phyloP scores from a whole-genome alignment of 2,329 filamentous ascomycete genomes.

The Chaetomiaceae sp. region DNA sequence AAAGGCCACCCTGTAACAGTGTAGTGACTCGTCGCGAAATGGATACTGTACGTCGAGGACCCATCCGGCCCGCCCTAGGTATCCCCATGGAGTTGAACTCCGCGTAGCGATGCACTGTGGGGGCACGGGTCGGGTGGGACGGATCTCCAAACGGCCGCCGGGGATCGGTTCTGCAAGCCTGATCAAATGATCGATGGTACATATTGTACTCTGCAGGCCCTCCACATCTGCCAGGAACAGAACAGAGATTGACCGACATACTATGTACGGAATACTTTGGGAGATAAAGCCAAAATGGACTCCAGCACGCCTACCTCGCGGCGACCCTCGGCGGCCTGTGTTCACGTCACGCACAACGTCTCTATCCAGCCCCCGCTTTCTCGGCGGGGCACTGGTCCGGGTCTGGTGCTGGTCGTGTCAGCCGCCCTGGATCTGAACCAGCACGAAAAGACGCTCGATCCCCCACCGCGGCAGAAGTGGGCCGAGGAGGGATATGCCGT shows the following conservation, averaged over 20 bases:
- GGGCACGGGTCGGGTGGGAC: background rate
- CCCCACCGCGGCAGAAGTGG: constrained; percentile 61
- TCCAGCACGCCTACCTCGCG: background rate
- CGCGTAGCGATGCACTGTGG: too few species aligned
- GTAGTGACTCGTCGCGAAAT: too few species aligned
- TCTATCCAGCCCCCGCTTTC: constrained; percentile 27
- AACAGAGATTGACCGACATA: background rate
- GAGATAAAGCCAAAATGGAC: background rate
- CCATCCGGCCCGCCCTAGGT: too few species aligned
- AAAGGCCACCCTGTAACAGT: too few species aligned
- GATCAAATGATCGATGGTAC: background rate
- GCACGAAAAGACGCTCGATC: constrained; percentile 35
- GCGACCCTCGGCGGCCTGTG: background rate
- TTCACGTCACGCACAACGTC: constrained; percentile 10
- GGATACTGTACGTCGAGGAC: too few species aligned
- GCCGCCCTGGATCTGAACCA: constrained; percentile 9
- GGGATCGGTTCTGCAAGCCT: background rate
- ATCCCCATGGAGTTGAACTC: too few species aligned
- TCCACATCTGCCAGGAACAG: too few species aligned
- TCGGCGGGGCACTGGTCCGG: constrained; percentile 29
- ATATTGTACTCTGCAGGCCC: background rate
- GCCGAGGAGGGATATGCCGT: constrained; percentile 66
- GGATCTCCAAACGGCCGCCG: background rate
- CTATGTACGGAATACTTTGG: too few species aligned
- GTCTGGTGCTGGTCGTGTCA: constrained; percentile 25